These are phyloP conservation scores for Chalaropsis ovoidea DNA, from an alignment of 2,329 filamentous ascomycete genomes.

Conservation along the genomic window DNA sequence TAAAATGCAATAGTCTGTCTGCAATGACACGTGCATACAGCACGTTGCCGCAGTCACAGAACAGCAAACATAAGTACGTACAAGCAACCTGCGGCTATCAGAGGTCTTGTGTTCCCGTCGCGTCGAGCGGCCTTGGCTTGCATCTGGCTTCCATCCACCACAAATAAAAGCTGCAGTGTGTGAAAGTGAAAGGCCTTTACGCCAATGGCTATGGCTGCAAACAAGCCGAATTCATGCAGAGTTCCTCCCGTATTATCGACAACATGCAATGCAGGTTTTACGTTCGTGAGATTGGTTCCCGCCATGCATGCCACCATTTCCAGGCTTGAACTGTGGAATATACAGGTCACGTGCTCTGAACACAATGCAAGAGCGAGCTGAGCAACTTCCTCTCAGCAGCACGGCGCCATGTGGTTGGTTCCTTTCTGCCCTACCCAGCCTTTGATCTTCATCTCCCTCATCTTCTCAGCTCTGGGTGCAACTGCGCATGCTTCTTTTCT, in stretches of 20 bases:
- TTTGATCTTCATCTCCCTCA: background rate
- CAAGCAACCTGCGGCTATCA: background rate
- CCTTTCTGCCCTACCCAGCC: background rate
- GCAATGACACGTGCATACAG: slow-evolving; percentile 2
- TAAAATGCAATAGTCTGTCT: background rate
- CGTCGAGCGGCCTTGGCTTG: background rate
- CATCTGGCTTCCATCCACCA: background rate
- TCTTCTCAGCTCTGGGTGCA: background rate
- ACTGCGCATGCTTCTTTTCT: background rate
- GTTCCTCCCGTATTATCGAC: background rate
- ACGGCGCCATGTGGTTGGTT: background rate
- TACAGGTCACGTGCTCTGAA: background rate
- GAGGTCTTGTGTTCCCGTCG: background rate
- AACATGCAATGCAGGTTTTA: background rate
- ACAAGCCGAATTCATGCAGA: background rate
- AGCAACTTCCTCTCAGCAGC: background rate
- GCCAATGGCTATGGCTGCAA: background rate
- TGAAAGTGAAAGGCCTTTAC: background rate
- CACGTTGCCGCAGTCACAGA: background rate
- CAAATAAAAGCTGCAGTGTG: background rate
- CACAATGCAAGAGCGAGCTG: background rate
- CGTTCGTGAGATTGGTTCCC: background rate
- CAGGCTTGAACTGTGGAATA: background rate
- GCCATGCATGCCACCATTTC: background rate
- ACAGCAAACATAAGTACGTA: background rate